Conservation (phyloP, 495 filamentous ascomycete species). For the Podospora anserina region DNA sequence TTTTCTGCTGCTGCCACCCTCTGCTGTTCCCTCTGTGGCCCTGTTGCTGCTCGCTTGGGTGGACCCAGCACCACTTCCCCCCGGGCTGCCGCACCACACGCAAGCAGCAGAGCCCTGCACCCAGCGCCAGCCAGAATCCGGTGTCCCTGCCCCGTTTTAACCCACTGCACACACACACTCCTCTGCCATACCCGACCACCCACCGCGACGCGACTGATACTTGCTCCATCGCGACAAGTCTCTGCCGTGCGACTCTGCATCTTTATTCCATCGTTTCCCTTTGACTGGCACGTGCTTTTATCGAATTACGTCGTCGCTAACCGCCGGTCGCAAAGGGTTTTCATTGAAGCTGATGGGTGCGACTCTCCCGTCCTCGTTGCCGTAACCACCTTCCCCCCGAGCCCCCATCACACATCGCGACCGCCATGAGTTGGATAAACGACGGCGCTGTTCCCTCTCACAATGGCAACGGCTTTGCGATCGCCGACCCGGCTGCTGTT, state of each 20-base stretch:
- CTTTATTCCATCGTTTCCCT: conserved; percentile 33
- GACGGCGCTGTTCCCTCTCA: conserved; percentile 71
- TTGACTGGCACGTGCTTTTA: conserved; percentile 34
- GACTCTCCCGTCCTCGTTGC: conserved; percentile 20
- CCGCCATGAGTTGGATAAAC: conserved; percentile 77
- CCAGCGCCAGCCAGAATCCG: conserved; percentile 28
- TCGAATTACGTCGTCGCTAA: conserved; percentile 45
- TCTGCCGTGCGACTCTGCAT: conserved; percentile 42
- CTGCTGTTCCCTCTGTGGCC: not conserved
- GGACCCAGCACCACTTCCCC: conserved; percentile 19
- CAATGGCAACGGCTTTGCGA: conserved; percentile 74
- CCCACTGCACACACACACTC: conserved; percentile 31
- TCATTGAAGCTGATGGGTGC: conserved; percentile 47
- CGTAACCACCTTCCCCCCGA: conserved; percentile 21
- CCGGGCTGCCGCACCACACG: conserved; percentile 24
- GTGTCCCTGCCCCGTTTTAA: conserved; percentile 33
- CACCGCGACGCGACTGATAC: conserved; percentile 49
- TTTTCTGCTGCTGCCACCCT: not conserved
- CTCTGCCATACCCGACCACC: conserved; percentile 29
- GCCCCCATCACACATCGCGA: conserved; percentile 21
- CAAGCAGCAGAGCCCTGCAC: conserved; percentile 23
- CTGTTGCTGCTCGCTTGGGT: conserved; percentile 17
- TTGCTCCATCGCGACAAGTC: conserved; percentile 48
- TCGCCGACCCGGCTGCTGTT: conserved; percentile 51
- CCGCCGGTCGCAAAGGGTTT: conserved; percentile 34